phyloP scores from a whole-genome alignment of 495 filamentous ascomycete species.

The Podospora pseudopauciseta region DNA sequence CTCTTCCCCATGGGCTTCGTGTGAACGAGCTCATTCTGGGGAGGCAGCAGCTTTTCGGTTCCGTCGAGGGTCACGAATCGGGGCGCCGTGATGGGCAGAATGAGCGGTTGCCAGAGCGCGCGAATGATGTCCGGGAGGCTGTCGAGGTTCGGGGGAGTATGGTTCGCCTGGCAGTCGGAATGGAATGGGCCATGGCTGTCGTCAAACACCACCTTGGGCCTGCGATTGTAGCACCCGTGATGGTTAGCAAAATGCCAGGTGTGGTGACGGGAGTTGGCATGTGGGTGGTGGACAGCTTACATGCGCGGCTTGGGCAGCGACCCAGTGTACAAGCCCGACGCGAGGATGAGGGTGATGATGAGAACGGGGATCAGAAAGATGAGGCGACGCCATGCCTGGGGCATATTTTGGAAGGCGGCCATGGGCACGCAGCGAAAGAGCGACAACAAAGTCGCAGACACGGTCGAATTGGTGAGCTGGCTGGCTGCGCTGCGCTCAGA shows the following conservation, averaged over 20 bases:
- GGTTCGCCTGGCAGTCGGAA: constrained; percentile 7
- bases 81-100: constrained; percentile 27
- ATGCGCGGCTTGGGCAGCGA: constrained; percentile 21
- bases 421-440: constrained; percentile 15
- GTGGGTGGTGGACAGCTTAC: constrained; percentile 13
- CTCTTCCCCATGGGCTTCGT: constrained; percentile 31
- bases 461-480: not conserved
- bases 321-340: constrained; percentile 21
- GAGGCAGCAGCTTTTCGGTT: constrained; percentile 24
- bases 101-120: constrained; percentile 27
- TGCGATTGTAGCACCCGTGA: not conserved
- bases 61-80: constrained; percentile 27
- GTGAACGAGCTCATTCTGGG: constrained; percentile 22
- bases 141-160: constrained; percentile 10
- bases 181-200: not conserved
- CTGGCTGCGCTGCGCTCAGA: not conserved
- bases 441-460: not conserved
- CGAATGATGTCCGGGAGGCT: constrained; percentile 22
- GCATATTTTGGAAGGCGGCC: constrained; percentile 20
- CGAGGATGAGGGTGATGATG: constrained; percentile 17
- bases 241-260: not conserved
- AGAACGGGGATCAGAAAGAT: constrained; percentile 20
- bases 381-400: constrained; percentile 27
- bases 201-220: constrained; percentile 23
- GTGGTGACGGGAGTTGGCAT: not conserved